Base-by-base conservation (phyloP, 768 basidiomycete genomes). In the Naganishia antarctica region DNA sequence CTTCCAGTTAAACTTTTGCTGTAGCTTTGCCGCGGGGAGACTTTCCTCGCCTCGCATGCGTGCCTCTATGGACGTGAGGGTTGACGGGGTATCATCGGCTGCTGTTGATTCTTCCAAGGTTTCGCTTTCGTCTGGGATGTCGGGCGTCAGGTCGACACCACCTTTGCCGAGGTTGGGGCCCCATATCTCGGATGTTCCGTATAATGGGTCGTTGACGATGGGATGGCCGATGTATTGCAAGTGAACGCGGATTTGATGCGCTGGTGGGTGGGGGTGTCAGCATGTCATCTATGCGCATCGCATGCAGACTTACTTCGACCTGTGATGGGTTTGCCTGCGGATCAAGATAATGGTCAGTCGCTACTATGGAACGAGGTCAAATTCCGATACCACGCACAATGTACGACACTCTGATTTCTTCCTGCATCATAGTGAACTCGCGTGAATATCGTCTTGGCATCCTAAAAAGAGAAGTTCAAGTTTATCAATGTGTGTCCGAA, bases 201-300 rank as follows among this genome's bases (percentile, higher is more conserved):
- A 99, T 2, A 98, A 83, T 1, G 92, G 90, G 70, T 98, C 96
- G 74, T 99, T 98, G 12, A 90, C 89, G 67, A 99, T 91, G 0
- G 96, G 88, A 73, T 89, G 81, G 0, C 94, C 96, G 63, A 99
- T 84, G 77, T 83, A 97, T 78, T 98, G 96, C 2, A 99, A 83
- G 73, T 99, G 96, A 3, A 99, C 94, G 53, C 96, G 84, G 64
- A 98, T 89, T 78, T 99, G 96, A 79, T 99, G 96, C 0, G 96
- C 92, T 96, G 53, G 31, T 21, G 69, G 34, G 43, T 26, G 6
- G 12, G 47, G 12, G 3, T 16, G 15, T 60, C 41, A 66, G 53
- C 40, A 12, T 48, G n/a, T 29, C 16, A 1, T 4, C 6, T 34
- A 15, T n/a, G 13, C n/a, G 6, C 26, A 11, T 12, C 12, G 44